phyloP scores from a whole-genome alignment of 495 filamentous ascomycete genomes.

The Neurospora pannonica region DNA sequence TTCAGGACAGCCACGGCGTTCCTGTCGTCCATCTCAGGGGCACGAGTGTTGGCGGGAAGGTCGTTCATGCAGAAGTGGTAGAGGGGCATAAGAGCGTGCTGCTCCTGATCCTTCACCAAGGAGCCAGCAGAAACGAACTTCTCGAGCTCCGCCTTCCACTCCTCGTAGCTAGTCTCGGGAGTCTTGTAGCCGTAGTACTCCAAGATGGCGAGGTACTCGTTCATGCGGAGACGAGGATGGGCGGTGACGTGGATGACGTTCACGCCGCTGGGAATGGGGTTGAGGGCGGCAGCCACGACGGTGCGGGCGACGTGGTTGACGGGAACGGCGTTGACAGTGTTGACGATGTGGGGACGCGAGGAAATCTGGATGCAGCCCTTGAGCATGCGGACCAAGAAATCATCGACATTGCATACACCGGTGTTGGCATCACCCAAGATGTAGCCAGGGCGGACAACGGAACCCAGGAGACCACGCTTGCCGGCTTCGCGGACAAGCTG shows the following conservation, averaged over 20 bases:
- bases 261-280: slow-evolving; percentile 50
- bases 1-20: slow-evolving; percentile 59
- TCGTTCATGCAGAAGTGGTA: slow-evolving; percentile 77
- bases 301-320: slow-evolving; percentile 75
- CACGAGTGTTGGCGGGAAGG: slow-evolving; percentile 66
- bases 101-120: slow-evolving; percentile 44
- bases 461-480: slow-evolving; percentile 61
- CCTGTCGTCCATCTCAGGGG: slow-evolving; percentile 69
- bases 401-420: slow-evolving; percentile 75
- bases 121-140: slow-evolving; percentile 50
- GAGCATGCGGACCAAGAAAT: slow-evolving; percentile 82
- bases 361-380: slow-evolving; percentile 82
- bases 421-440: slow-evolving; percentile 64
- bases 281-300: slow-evolving; percentile 62
- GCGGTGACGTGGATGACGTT: slow-evolving; percentile 53
- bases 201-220: slow-evolving; percentile 63
- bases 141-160: slow-evolving; percentile 46
- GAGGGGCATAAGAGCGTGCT: slow-evolving; percentile 74
- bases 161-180: slow-evolving; percentile 55
- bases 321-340: slow-evolving; percentile 86
- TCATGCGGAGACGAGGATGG: slow-evolving; percentile 72
- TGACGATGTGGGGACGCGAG: slow-evolving; percentile 64
- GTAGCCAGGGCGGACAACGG: slow-evolving; percentile 79
- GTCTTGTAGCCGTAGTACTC: slow-evolving; percentile 70
- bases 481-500: slow-evolving; percentile 77